These are phyloP conservation scores for Trametes cubensis DNA, from an alignment of 768 basidiomycete species.

Conservation along the genomic window DNA sequence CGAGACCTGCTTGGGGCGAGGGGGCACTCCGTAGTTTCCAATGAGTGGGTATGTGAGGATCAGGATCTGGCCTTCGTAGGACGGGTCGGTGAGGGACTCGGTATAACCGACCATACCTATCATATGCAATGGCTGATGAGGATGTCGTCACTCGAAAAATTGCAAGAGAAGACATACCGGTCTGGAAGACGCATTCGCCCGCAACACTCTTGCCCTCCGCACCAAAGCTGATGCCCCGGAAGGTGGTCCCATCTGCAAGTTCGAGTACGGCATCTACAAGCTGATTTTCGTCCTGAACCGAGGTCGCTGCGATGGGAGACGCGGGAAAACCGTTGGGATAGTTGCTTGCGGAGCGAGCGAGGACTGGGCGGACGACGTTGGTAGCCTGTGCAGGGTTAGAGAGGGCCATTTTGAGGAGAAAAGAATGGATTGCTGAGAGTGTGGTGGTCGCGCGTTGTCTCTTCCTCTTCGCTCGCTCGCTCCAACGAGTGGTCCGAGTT, in stretches of 20 bases:
- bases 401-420: slow-evolving; percentile 18
- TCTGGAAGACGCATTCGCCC: slow-evolving; percentile 99
- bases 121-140: not conserved
- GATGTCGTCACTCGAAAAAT: not conserved
- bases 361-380: slow-evolving; percentile 39
- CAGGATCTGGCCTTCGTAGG: slow-evolving; percentile 97
- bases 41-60: slow-evolving; percentile 95
- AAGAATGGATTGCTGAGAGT: slow-evolving; percentile 6
- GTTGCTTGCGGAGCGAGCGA: slow-evolving; percentile 50
- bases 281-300: slow-evolving; percentile 28
- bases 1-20: slow-evolving; percentile 49
- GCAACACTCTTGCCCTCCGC: slow-evolving; percentile 88
- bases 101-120: slow-evolving; percentile 99
- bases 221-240: slow-evolving; percentile 90
- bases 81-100: slow-evolving; percentile 97
- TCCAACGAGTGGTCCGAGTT: slow-evolving; percentile 23
- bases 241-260: slow-evolving; percentile 86
- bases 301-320: slow-evolving; percentile 40
- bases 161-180: slow-evolving; percentile 60
- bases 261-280: slow-evolving; percentile 75
- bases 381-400: slow-evolving; percentile 27
- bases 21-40: slow-evolving; percentile 97
- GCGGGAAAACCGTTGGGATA: slow-evolving; percentile 39
- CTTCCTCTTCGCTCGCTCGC: slow-evolving; percentile 39
- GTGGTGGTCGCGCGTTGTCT: slow-evolving; percentile 18